A percentile compares a stretch with the other conserved stretches of the same genome.
Evolutionary conservation across 2,329 filamentous ascomycete genomes (phyloP).

Genomic region (Penicillium verrucosum): DNA sequence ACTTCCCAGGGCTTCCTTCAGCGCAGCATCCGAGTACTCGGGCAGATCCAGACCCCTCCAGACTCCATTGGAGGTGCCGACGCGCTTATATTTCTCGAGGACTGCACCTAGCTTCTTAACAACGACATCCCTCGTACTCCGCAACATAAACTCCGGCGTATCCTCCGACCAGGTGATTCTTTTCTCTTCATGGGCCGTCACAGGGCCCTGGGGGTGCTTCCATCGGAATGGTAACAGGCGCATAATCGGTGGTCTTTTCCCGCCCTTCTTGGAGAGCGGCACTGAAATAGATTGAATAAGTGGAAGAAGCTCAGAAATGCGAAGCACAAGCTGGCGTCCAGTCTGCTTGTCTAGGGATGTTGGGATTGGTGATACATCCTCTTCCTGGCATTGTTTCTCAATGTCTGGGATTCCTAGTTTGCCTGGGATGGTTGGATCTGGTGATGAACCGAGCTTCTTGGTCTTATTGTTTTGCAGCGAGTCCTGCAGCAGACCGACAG

Average conservation of each 20-base stretch:
- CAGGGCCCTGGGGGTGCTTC: conserved; percentile 33
- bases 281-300: conserved; percentile 22
- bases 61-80: conserved; percentile 20
- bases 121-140: conserved; percentile 36
- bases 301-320: conserved; percentile 29
- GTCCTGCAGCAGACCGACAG: conserved; percentile 32
- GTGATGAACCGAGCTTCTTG: conserved; percentile 9
- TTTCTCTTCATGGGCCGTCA: conserved; percentile 26
- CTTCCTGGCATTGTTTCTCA: neutral
- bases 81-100: conserved; percentile 20
- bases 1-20: conserved; percentile 20
- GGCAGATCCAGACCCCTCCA: conserved; percentile 29
- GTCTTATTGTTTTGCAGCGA: conserved; percentile 19
- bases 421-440: neutral
- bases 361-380: neutral
- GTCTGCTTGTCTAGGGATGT: neutral
- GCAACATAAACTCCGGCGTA: conserved; percentile 45
- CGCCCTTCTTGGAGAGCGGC: conserved; percentile 7
- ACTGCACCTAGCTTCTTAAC: conserved; percentile 37
- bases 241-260: conserved; percentile 16
- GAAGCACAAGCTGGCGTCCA: conserved; percentile 22
- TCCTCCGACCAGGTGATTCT: conserved; percentile 47
- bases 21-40: conserved; percentile 18
- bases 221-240: conserved; percentile 35
- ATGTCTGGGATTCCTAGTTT: neutral